Percentiles rank a stretch among this genome's conserved stretches.
These are phyloP conservation scores for Colletotrichum scovillei DNA, from an alignment of 2,329 filamentous ascomycete genomes.

Conservation along the genomic window DNA sequence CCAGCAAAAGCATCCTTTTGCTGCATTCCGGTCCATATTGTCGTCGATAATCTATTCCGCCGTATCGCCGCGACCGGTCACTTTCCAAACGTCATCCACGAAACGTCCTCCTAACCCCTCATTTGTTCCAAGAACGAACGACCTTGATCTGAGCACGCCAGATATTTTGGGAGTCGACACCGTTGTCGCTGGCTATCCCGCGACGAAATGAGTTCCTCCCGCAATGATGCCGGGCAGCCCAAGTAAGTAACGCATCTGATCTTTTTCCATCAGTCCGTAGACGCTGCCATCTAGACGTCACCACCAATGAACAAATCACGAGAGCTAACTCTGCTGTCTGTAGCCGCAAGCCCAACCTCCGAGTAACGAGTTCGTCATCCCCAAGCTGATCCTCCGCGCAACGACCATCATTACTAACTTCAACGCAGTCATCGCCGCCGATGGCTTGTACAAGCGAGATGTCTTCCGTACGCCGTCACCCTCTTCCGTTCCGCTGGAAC, in stretches of 20 bases:
- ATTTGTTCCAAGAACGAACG: slow-evolving; percentile 24
- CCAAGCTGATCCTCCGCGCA: slow-evolving; percentile 34
- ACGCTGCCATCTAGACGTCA: neutral
- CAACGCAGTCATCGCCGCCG: slow-evolving; percentile 90
- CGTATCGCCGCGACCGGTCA: slow-evolving; percentile 12
- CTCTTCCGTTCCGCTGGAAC: neutral
- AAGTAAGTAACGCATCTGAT: slow-evolving; percentile 43
- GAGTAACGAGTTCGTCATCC: slow-evolving; percentile 83
- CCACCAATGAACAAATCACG: neutral
- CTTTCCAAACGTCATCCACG: slow-evolving; percentile 18
- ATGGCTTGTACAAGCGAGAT: slow-evolving; percentile 99
- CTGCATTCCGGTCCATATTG: slow-evolving; percentile 13
- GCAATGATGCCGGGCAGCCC: slow-evolving; percentile 50
- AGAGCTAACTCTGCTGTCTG: slow-evolving; percentile 15
- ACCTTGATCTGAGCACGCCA: slow-evolving; percentile 21
- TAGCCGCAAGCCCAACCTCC: slow-evolving; percentile 82
- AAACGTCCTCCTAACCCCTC: slow-evolving; percentile 23
- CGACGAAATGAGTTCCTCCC: slow-evolving; percentile 40
- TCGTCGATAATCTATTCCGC: slow-evolving; percentile 4
- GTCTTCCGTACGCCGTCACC: slow-evolving; percentile 83
- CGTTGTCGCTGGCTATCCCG: slow-evolving; percentile 35
- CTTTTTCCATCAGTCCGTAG: neutral
- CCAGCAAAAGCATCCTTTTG: slow-evolving; percentile 9
- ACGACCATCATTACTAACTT: slow-evolving; percentile 49
- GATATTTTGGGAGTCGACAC: slow-evolving; percentile 32